A percentile compares a stretch with the other conserved stretches of the same genome.
Evolutionary conservation across 139 green algal species (phyloP).

Genomic region (Chlamydomonas incerta): DNA sequence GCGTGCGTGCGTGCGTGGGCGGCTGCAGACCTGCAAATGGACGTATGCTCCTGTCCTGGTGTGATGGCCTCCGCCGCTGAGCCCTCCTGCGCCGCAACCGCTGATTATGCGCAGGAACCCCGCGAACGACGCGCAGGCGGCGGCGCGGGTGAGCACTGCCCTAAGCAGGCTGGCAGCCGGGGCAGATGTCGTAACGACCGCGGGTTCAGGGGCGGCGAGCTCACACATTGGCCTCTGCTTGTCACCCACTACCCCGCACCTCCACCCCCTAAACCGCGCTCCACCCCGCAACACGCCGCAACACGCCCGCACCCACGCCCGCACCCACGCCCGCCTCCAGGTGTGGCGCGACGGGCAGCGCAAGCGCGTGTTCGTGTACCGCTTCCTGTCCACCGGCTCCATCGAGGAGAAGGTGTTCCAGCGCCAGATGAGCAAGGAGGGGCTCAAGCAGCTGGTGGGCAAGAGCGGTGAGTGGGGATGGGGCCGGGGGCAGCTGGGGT

Average conservation of each 20-base stretch:
- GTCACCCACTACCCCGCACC: no score
- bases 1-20: no score
- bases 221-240: no score
- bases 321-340: conserved; percentile 35
- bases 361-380: conserved; percentile 97
- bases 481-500: conserved; percentile 51
- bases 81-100: no score
- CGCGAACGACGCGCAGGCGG: conserved; percentile 74
- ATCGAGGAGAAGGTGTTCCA: conserved; percentile 99
- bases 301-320: background rate
- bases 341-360: conserved; percentile 99
- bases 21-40: no score
- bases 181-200: no score
- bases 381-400: conserved; percentile 93
- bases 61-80: no score
- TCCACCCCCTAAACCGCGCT: no score
- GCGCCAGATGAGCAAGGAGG: conserved; percentile 87
- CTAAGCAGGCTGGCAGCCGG: no score
- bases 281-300: background rate
- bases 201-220: no score
- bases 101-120: conserved; percentile 39
- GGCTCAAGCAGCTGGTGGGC: conserved; percentile 76
- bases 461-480: conserved; percentile 9
- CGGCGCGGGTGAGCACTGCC: conserved; percentile 71
- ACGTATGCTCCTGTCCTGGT: no score